phyloP scores from a whole-genome alignment of 352 stramenopile genomes.

The Phytophthora palmivora region DNA sequence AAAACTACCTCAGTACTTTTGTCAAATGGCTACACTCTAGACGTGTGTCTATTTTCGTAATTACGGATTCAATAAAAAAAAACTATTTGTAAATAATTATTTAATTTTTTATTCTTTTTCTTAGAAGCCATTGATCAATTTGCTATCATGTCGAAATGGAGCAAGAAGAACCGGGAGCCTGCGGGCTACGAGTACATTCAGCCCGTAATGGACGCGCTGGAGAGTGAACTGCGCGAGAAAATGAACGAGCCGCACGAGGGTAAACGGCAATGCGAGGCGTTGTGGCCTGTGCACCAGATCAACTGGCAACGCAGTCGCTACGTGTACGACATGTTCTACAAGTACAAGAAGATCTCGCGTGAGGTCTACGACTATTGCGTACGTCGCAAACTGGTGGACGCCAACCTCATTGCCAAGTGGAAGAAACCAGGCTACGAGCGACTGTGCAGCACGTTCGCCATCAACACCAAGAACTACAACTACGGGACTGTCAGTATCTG shows the following conservation, averaged over 20 bases:
- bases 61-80: not conserved
- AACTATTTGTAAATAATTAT: not conserved
- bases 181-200: conserved; percentile 95
- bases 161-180: conserved; percentile 87
- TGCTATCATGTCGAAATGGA: conserved; percentile 87
- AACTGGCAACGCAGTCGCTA: conserved; percentile 99
- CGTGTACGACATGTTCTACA: conserved; percentile 99
- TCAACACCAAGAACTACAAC: conserved; percentile 99
- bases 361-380: conserved; percentile 99
- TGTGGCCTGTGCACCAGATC: conserved; percentile 99
- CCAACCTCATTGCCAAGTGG: conserved; percentile 98
- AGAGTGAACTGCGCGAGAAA: conserved; percentile 97
- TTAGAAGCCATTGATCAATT: not conserved
- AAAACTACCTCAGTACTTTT: not conserved
- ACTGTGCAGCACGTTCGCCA: conserved; percentile 98
- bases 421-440: conserved; percentile 99
- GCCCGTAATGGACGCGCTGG: conserved; percentile 96
- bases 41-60: conserved; percentile 5
- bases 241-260: conserved; percentile 98
- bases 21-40: too few relatives aligned
- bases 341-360: conserved; percentile 94
- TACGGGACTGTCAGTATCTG: conserved; percentile 99
- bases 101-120: not conserved
- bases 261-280: conserved; percentile 96
- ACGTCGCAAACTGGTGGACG: conserved; percentile 94